phyloP scores from a whole-genome alignment of 1,284 basidiomycete genomes.

The Trametes polyzona region DNA sequence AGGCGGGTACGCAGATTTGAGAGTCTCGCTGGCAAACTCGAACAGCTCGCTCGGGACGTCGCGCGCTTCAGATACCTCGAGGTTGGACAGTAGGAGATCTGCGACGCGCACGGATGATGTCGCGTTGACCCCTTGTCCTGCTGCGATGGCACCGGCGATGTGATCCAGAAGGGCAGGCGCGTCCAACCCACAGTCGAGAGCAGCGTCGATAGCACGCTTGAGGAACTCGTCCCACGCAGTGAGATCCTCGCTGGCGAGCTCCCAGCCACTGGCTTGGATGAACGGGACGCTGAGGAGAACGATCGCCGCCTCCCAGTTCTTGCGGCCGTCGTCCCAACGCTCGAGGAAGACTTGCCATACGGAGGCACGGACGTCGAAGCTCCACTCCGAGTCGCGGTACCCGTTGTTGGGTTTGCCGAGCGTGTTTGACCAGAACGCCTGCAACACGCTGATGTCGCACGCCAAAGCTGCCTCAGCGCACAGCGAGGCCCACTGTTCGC shows the following conservation, averaged over 20 bases:
- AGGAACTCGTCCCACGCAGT: conserved; percentile 62
- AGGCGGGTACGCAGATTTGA: conserved; percentile 69
- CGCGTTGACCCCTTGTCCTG: conserved; percentile 46
- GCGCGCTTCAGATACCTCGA: conserved; percentile 53
- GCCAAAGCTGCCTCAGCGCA: conserved; percentile 52
- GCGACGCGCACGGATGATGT: conserved; percentile 53
- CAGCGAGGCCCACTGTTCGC: conserved; percentile 59
- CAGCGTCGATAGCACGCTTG: conserved; percentile 52
- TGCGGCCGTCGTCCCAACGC: conserved; percentile 49
- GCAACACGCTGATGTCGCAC: conserved; percentile 50
- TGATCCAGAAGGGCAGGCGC: conserved; percentile 53
- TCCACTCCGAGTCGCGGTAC: conserved; percentile 38
- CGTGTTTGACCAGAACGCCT: conserved; percentile 54
- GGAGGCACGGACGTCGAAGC: conserved; percentile 39
- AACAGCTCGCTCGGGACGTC: conserved; percentile 52
- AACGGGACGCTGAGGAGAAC: conserved; percentile 66
- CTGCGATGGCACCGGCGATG: conserved; percentile 51
- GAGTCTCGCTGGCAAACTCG: conserved; percentile 59
- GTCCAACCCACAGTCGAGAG: conserved; percentile 62
- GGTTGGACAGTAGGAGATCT: conserved; percentile 59
- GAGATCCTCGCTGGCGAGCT: conserved; percentile 56
- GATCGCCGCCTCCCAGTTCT: conserved; percentile 57
- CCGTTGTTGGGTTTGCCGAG: conserved; percentile 31
- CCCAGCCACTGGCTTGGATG: conserved; percentile 54
- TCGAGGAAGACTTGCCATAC: conserved; percentile 62